Evolutionary conservation across 2,329 filamentous ascomycete species (phyloP), one percentile per base, ranked within the genome.

Genomic region (Talaromyces sp.): DNA sequence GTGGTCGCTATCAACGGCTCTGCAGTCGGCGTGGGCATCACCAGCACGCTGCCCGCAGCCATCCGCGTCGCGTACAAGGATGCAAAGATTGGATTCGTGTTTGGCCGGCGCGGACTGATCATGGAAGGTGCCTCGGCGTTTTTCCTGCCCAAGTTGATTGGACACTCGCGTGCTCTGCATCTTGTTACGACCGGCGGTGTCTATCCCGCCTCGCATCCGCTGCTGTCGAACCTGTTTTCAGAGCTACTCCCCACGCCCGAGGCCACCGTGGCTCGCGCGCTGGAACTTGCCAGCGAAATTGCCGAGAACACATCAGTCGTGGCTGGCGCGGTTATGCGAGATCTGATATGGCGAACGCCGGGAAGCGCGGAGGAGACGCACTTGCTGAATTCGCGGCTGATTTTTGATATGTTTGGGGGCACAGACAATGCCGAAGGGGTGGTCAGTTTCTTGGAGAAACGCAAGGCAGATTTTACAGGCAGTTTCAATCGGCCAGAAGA

Each of bases 51-150:
- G 12, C 82, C 84, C 23, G 83, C 83, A 69, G 79, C 79, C 34
- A 85, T 86, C 59, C 78, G 84, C 50, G 76, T 88, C 64, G 85
- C 79, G 47, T 85, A 83, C 65, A 71, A 76, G 47, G 75, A 77
- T 10, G 87, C 88, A 2, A 89, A 89, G 70, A 83, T 92, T 65
- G 89, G 89, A 58, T 90, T 92, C 70, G 88, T 91, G 18, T 93
- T 92, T 73, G 81, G 83, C 28, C 83, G 88, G 30, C 82, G 89
- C 51, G 89, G 89, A 1, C 81, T 92, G 68, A 81, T 86, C 63
- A 88, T 90, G 84, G 90, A 93, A 74, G 89, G 87, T 0, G 88
- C 85, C 69, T 86, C 83, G 57, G 87, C 85, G 8, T 92, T 84
- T 74, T 92, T 90, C 78, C 79, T 92, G 40, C 89, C 89, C 2